Evolutionary conservation across 2,329 filamentous ascomycete species (phyloP).

Genomic region (Fusarium nematophilum): DNA sequence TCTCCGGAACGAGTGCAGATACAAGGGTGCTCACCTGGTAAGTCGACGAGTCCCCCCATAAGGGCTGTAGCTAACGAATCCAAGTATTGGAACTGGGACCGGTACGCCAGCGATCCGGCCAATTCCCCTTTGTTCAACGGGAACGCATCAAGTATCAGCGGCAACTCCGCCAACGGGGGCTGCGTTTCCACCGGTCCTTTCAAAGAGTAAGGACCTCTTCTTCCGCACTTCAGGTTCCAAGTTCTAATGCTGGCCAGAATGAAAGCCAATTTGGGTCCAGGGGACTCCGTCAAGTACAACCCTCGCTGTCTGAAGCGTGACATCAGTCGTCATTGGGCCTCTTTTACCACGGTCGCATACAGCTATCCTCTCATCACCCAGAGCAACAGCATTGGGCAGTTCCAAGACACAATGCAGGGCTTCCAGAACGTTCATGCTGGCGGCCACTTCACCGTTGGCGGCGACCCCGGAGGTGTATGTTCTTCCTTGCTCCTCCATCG

Average conservation of each 20-base stretch:
- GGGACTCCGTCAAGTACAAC: slow-evolving; percentile 47
- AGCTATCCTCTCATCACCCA: neutral
- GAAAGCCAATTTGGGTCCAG: slow-evolving; percentile 49
- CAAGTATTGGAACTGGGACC: slow-evolving; percentile 63
- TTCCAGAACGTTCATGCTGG: slow-evolving; percentile 10
- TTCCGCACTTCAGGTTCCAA: too few species aligned
- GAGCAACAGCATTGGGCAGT: neutral
- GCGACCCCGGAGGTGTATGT: neutral
- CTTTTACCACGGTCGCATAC: neutral
- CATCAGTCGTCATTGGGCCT: neutral
- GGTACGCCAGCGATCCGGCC: slow-evolving; percentile 54
- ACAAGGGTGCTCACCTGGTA: slow-evolving; percentile 51
- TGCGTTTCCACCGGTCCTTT: slow-evolving; percentile 27
- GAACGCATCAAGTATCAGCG: slow-evolving; percentile 57
- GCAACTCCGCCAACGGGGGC: slow-evolving; percentile 49
- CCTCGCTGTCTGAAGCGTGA: slow-evolving; percentile 51
- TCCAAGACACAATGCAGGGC: slow-evolving; percentile 14
- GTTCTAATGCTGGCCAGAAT: slow-evolving; percentile 38
- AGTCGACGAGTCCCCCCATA: neutral
- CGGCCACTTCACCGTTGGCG: slow-evolving; percentile 16
- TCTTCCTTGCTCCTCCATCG: too few species aligned
- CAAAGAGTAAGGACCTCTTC: slow-evolving; percentile 33
- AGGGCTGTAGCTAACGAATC: neutral
- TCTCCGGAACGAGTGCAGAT: slow-evolving; percentile 42
- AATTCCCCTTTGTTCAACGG: slow-evolving; percentile 65